A percentile compares a stretch with the other conserved stretches of the same genome.
Conservation (phyloP, 2,329 filamentous ascomycete genomes). For the Aspergillus fructus region DNA sequence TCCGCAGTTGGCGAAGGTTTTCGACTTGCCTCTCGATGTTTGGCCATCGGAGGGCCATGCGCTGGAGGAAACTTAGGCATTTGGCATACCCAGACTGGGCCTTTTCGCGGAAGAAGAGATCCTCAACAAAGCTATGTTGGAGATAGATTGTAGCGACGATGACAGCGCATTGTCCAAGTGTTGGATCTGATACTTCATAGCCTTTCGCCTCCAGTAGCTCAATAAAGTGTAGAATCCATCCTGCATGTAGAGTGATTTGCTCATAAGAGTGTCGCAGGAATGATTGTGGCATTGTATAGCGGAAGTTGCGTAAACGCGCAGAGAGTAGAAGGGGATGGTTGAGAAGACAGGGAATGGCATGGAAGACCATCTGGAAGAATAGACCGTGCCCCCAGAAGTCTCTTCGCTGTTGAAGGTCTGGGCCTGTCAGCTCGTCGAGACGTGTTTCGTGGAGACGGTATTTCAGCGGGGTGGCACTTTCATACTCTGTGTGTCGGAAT, state of each 20-base stretch:
- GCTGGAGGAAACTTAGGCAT: slow-evolving; percentile 39
- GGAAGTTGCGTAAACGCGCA: slow-evolving; percentile 48
- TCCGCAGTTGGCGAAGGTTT: slow-evolving; percentile 1
- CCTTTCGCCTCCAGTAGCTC: slow-evolving; percentile 41
- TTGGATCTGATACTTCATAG: slow-evolving; percentile 46
- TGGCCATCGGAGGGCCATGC: slow-evolving; percentile 38
- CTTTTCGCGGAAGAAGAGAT: slow-evolving; percentile 30
- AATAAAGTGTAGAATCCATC: slow-evolving; percentile 51
- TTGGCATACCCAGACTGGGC: slow-evolving; percentile 41
- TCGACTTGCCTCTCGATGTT: slow-evolving; percentile 21
- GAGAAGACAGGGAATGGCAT: slow-evolving; percentile 48
- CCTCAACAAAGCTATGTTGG: slow-evolving; percentile 50
- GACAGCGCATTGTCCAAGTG: slow-evolving; percentile 46
- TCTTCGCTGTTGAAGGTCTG: slow-evolving; percentile 38
- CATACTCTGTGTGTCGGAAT: slow-evolving; percentile 48
- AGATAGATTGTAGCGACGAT: slow-evolving; percentile 52
- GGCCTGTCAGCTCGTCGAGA: slow-evolving; percentile 40
- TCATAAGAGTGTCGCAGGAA: slow-evolving; percentile 53
- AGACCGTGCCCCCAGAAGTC: slow-evolving; percentile 53
- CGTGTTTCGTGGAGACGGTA: slow-evolving; percentile 49
- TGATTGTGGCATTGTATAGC: slow-evolving; percentile 49
- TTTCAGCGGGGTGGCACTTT: slow-evolving; percentile 47
- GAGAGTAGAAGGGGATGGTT: slow-evolving; percentile 53
- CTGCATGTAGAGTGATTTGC: slow-evolving; percentile 45
- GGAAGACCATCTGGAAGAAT: slow-evolving; percentile 49